Base-by-base conservation (phyloP, 257 asterid genomes). In the Nicotiana benthamiana region DNA sequence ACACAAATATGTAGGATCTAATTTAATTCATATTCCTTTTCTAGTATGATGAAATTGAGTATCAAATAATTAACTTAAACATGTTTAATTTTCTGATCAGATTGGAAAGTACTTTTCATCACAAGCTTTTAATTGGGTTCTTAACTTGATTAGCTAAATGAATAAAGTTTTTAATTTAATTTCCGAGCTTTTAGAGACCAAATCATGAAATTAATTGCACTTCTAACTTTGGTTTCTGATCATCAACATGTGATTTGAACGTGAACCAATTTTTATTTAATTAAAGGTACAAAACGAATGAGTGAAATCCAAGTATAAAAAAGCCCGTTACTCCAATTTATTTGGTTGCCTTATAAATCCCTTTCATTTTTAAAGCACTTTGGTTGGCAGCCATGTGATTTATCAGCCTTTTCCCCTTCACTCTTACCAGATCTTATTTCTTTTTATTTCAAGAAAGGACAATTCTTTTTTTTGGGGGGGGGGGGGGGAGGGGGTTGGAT, bases 331-430 rank as follows among this genome's bases (percentile, higher is more conserved):
- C 54, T 9, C 67, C 27, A 60, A 68, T 80, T 80, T 62, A 26
- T 59, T 32, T 56, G 40, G 59, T 59, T 60, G 10, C 77, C 82
- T 84, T 81, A 53, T n/a, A 76, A 63, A 81, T 82, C 79, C 63
- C 77, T 77, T 80, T 81, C 72, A 79, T 79, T 62, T 80, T 77
- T 77, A 83, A 83, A 82, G 81, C 80, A 75, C 86, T 88, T 85
- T 76, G 70, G 80, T 81, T 82, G 90, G 77, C 81, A 82, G 43
- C 81, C 92, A 89, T 85, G 92, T 87, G 92, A 82, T 68, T 68
- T 48, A 63, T 88, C 90, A 87, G 89, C 89, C 79, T 88, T 89
- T 87, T 43, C 79, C 79, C 32, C 24, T 24, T 22, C 81, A 57
- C 4, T 36, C 12, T 59, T 20, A 22, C 28, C 40, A 12, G 0